phyloP scores from a whole-genome alignment of 2,329 filamentous ascomycete species.

The Nigrospora sphaerica region DNA sequence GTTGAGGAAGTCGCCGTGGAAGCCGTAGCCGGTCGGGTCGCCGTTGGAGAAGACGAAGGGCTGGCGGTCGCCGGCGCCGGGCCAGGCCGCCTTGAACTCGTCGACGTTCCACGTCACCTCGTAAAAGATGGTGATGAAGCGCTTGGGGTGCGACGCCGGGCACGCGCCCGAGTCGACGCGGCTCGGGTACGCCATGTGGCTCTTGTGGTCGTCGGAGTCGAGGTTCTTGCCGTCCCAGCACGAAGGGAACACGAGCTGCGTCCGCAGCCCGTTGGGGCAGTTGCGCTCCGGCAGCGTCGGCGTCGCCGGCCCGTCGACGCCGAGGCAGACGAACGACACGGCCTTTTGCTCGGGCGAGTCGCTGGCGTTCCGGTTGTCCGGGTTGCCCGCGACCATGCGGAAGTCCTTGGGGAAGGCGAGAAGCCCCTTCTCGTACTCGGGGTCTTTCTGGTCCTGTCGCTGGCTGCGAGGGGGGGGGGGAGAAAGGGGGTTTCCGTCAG shows the following conservation, averaged over 20 bases:
- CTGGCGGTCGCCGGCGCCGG: slow-evolving; percentile 23
- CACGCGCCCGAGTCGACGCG: slow-evolving; percentile 39
- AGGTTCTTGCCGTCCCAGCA: slow-evolving; percentile 57
- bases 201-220: slow-evolving; percentile 47
- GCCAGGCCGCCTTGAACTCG: slow-evolving; percentile 40
- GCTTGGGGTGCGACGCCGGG: slow-evolving; percentile 42
- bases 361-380: slow-evolving; percentile 40
- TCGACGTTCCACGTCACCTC: slow-evolving; percentile 50
- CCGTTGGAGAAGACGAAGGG: slow-evolving; percentile 43
- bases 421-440: slow-evolving; percentile 36
- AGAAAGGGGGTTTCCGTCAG: no score
- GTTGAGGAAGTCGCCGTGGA: slow-evolving; percentile 53
- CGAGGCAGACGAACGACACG: slow-evolving; percentile 49
- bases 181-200: slow-evolving; percentile 47
- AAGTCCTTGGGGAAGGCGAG: slow-evolving; percentile 55
- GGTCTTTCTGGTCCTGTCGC: slow-evolving; percentile 29
- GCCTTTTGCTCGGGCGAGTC: slow-evolving; percentile 38
- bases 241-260: slow-evolving; percentile 50
- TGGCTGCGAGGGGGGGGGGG: slow-evolving; percentile 22
- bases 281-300: slow-evolving; percentile 46
- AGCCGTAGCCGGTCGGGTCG: slow-evolving; percentile 40
- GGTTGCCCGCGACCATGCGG: slow-evolving; percentile 59
- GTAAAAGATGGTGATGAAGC: slow-evolving; percentile 52
- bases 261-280: slow-evolving; percentile 43
- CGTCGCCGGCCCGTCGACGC: slow-evolving; percentile 34